These are phyloP conservation scores for Durio zibethinus DNA, from an alignment of 345 rosid genomes.

Conservation along the genomic window DNA sequence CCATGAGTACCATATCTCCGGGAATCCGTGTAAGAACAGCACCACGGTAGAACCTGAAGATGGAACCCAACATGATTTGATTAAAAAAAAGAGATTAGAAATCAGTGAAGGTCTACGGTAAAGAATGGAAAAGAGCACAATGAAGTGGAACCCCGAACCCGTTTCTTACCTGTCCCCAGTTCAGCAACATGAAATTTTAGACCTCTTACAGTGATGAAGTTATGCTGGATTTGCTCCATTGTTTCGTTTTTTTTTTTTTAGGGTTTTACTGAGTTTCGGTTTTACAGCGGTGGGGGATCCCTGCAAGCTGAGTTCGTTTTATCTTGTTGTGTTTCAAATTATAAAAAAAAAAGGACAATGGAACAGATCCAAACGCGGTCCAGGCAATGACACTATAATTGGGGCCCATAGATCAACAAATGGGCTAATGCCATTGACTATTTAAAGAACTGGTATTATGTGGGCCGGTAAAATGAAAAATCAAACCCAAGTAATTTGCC, in stretches of 20 bases:
- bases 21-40: slow-evolving; percentile 60
- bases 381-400: background rate
- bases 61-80: too few relatives aligned
- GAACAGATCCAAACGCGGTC: background rate
- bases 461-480: background rate
- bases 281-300: background rate
- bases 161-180: slow-evolving; percentile 9
- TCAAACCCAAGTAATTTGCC: background rate
- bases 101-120: background rate
- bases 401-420: background rate
- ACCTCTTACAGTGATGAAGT: slow-evolving; percentile 10
- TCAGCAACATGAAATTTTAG: slow-evolving; percentile 19
- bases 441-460: background rate
- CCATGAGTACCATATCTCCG: slow-evolving; percentile 69
- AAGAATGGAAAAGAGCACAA: background rate
- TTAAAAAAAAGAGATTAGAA: too few relatives aligned
- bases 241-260: too few relatives aligned
- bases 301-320: background rate
- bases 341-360: too few relatives aligned
- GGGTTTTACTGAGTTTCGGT: background rate
- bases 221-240: slow-evolving; percentile 21
- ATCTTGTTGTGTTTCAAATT: background rate
- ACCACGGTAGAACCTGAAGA: slow-evolving; percentile 21
- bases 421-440: too few relatives aligned
- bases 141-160: background rate